phyloP scores from a whole-genome alignment of 2,329 filamentous ascomycete genomes.

The Metarhizium robertsii region DNA sequence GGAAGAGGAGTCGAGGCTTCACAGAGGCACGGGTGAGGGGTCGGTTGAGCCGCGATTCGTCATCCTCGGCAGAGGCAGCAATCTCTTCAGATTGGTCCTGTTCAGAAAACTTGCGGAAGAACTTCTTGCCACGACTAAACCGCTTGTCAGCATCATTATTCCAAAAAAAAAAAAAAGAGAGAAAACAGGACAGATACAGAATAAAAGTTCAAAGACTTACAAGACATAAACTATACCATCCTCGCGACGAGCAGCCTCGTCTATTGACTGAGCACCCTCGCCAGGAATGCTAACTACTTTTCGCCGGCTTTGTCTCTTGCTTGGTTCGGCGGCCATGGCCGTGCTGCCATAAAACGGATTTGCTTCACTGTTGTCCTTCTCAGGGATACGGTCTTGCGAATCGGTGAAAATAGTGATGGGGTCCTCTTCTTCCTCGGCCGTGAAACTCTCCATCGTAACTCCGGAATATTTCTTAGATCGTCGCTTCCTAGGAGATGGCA shows the following conservation, averaged over 20 bases:
- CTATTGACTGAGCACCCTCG: slow-evolving; percentile 48
- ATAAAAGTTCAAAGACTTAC: slow-evolving; percentile 43
- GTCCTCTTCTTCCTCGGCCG: slow-evolving; percentile 43
- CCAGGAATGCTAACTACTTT: slow-evolving; percentile 46
- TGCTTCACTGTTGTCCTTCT: slow-evolving; percentile 52
- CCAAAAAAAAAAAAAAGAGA: neutral
- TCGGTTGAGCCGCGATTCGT: slow-evolving; percentile 23
- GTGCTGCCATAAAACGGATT: slow-evolving; percentile 62
- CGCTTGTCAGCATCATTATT: neutral
- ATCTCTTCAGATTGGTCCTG: slow-evolving; percentile 22
- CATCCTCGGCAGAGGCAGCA: slow-evolving; percentile 24
- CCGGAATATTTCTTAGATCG: slow-evolving; percentile 48
- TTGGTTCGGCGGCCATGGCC: slow-evolving; percentile 28
- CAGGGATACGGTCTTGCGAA: slow-evolving; percentile 66
- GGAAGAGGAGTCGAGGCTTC: slow-evolving; percentile 65
- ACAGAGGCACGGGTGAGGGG: slow-evolving; percentile 59
- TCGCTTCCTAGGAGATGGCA: slow-evolving; percentile 50
- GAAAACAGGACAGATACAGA: neutral
- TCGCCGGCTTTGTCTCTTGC: slow-evolving; percentile 44
- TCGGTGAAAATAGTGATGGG: slow-evolving; percentile 70
- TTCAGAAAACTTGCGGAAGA: slow-evolving; percentile 59
- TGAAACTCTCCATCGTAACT: slow-evolving; percentile 48
- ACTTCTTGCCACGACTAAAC: slow-evolving; percentile 65
- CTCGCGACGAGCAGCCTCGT: slow-evolving; percentile 53
- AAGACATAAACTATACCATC: slow-evolving; percentile 71